Percentiles rank a stretch among this genome's conserved stretches.
phyloP scores from a whole-genome alignment of 495 filamentous ascomycete genomes.

The Pyronema domesticum region DNA sequence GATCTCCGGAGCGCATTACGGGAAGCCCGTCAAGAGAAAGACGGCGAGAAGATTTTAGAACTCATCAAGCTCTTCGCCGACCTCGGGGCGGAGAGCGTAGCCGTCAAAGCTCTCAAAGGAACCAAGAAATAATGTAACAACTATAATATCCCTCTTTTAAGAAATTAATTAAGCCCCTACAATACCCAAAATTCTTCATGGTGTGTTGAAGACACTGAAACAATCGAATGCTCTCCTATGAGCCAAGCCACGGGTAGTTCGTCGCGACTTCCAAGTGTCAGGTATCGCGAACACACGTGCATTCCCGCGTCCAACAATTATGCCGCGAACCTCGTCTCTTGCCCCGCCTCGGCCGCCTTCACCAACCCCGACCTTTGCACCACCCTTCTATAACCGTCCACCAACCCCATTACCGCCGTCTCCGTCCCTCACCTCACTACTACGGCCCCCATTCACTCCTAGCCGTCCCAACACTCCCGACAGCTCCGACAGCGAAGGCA shows the following conservation, averaged over 20 bases:
- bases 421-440: slow-evolving; percentile 85
- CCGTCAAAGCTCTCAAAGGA: slow-evolving; percentile 49
- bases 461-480: slow-evolving; percentile 84
- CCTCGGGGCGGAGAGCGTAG: slow-evolving; percentile 56
- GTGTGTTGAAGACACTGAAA: too few relatives aligned
- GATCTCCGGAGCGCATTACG: slow-evolving; percentile 67
- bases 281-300: too few relatives aligned
- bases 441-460: slow-evolving; percentile 57
- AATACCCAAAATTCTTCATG: too few relatives aligned
- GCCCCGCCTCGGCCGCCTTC: neutral
- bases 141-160: too few relatives aligned
- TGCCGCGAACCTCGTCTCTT: neutral
- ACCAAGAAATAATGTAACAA: slow-evolving; percentile 12
- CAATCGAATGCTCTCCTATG: too few relatives aligned
- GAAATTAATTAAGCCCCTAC: too few relatives aligned
- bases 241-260: neutral
- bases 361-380: slow-evolving; percentile 48
- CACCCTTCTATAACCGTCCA: slow-evolving; percentile 75
- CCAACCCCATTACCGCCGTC: slow-evolving; percentile 84
- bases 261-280: too few relatives aligned
- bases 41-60: slow-evolving; percentile 43
- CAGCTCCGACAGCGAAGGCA: slow-evolving; percentile 66
- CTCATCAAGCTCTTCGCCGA: slow-evolving; percentile 60
- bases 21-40: slow-evolving; percentile 38
- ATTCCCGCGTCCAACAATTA: too few relatives aligned